Base-by-base conservation (phyloP, 2,329 filamentous ascomycete species). In the Microthyrium microscopicum region DNA sequence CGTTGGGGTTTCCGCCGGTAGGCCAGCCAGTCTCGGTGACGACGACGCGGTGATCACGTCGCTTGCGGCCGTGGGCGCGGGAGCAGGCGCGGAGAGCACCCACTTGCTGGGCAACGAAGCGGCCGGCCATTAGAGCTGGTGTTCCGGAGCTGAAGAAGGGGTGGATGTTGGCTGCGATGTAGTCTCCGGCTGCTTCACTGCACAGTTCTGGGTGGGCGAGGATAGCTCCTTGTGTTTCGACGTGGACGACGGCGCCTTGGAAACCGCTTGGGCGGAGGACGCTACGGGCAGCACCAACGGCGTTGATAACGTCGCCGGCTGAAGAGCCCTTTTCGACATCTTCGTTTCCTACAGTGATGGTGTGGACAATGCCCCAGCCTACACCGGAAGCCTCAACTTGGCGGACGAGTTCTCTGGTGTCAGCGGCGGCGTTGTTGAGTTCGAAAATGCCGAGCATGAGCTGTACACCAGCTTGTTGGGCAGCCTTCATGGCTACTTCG, bases 21-120 rank as follows among this genome's bases (percentile, higher is more conserved):
- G 83, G 83, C 83, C 83, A 93, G 32, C 84, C 84, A 3, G 77
- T 76, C 60, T 92, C 84, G 2, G 80, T 83, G 43, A 91, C 73
- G 24, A 87, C 61, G 20, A 79, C 65, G 29, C 65, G 62, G 54
- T 57, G 57, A 17, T 56, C 56, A 33, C 65, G 70, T 3, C 19
- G 15, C 3, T 30, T 7, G 21, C 35, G 30, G 17, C 20, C 27
- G 9, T 17, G 13, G 15, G 18, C 24, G 11, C 2, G 7, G 18
- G 24, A 29, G 20, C 35, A 34, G 57, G 59, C 3, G 52, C 43
- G 13, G 57, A 57, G 38, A 75, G 57, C 5, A 44, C 50, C 19
- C 5, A 60, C 65, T 41, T 75, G 71, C 18, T 61, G 58, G 25
- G 61, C 52, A 25, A 84, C 68, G 53, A 82, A 92, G 1, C 51